A percentile compares a stretch with the other conserved stretches of the same genome.
Conservation (phyloP, 1,139 yeast species). For the Blastobotrys aristatus region DNA sequence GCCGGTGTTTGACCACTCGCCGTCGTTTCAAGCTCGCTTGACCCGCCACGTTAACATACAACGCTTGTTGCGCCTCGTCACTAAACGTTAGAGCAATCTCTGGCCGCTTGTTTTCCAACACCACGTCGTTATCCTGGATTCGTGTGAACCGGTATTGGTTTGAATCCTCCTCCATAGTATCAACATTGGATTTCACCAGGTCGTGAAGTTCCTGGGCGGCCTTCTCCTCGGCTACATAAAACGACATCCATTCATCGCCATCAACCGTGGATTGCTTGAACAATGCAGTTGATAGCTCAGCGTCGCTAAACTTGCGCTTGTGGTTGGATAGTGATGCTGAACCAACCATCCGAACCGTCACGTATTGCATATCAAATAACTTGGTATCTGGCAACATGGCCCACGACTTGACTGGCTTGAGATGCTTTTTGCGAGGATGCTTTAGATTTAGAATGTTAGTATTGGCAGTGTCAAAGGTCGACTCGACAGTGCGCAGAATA, state of each 20-base stretch:
- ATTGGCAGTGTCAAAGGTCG: slow-evolving; percentile 62
- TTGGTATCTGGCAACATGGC: slow-evolving; percentile 85
- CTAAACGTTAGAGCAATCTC: slow-evolving; percentile 53
- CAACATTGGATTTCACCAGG: slow-evolving; percentile 29
- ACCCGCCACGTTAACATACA: slow-evolving; percentile 73
- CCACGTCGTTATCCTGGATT: slow-evolving; percentile 77
- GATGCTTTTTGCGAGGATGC: slow-evolving; percentile 73
- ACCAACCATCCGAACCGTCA: slow-evolving; percentile 70
- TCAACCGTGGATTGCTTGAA: slow-evolving; percentile 72
- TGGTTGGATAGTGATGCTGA: slow-evolving; percentile 58
- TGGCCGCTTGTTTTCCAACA: slow-evolving; percentile 47
- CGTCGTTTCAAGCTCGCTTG: slow-evolving; percentile 79
- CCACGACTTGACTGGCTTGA: slow-evolving; percentile 75
- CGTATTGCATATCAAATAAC: slow-evolving; percentile 71
- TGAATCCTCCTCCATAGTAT: slow-evolving; percentile 37
- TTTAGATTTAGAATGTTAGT: slow-evolving; percentile 43
- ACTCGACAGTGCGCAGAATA: slow-evolving; percentile 66
- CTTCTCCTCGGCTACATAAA: slow-evolving; percentile 49
- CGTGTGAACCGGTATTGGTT: slow-evolving; percentile 55
- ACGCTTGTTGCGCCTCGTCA: slow-evolving; percentile 55
- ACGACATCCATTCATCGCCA: slow-evolving; percentile 78
- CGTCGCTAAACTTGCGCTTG: slow-evolving; percentile 41
- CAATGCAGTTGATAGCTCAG: slow-evolving; percentile 55
- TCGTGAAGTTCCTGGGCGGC: slow-evolving; percentile 31
- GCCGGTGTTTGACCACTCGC: slow-evolving; percentile 54